Conservation (phyloP, 2,329 filamentous ascomycete genomes). For the Magnaporthiopsis poae region DNA sequence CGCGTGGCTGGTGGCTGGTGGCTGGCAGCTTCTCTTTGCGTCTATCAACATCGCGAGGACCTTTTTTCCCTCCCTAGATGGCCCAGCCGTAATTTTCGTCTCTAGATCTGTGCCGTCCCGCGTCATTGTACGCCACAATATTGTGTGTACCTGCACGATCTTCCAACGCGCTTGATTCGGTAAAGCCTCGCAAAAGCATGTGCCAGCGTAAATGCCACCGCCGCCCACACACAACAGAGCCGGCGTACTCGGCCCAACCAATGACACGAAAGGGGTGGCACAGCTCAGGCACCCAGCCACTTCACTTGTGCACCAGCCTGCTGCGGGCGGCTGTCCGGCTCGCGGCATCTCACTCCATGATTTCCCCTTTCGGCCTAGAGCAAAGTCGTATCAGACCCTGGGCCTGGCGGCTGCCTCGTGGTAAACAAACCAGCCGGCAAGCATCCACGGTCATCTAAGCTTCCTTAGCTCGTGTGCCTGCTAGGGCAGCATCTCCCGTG, state of each 20-base stretch:
- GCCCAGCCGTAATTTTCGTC: background rate
- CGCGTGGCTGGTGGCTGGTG: background rate
- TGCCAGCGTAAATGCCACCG: background rate
- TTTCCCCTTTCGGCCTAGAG: background rate
- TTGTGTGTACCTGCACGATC: background rate
- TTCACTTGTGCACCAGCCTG: background rate
- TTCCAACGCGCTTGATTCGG: background rate
- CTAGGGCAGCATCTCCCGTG: background rate
- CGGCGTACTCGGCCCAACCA: background rate
- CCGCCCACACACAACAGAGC: background rate
- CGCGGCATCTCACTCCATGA: background rate
- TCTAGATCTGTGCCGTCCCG: background rate
- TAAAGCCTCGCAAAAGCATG: background rate
- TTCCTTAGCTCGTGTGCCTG: background rate
- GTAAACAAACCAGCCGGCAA: background rate
- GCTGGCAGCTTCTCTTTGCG: background rate
- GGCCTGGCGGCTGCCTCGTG: background rate
- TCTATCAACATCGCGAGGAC: background rate
- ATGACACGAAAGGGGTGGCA: background rate
- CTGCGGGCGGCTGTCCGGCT: background rate
- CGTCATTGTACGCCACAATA: background rate
- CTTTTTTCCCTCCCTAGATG: background rate
- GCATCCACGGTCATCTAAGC: background rate
- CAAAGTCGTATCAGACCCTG: background rate
- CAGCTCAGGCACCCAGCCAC: background rate